Conservation (phyloP, 495 filamentous ascomycete species). For the Neurospora sp. region DNA sequence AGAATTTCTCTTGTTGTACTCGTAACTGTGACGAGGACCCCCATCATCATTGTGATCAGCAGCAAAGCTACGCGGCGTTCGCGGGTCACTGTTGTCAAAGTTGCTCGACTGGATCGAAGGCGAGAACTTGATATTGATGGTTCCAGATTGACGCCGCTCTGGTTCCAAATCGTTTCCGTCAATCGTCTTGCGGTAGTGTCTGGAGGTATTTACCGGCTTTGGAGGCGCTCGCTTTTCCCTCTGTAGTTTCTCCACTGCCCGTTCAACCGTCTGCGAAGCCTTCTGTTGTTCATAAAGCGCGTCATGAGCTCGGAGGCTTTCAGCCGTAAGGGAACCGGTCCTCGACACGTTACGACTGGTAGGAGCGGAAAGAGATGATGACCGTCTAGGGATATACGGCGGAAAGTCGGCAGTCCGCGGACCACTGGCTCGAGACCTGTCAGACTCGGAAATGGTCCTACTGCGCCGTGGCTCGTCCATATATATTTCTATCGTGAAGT, state of each 20-base stretch:
- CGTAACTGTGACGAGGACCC: neutral
- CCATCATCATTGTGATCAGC: slow-evolving; percentile 37
- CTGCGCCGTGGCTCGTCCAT: slow-evolving; percentile 22
- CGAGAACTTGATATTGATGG: slow-evolving; percentile 3
- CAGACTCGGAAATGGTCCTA: slow-evolving; percentile 37
- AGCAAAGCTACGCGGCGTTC: neutral
- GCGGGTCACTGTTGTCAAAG: neutral
- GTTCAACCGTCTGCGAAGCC: slow-evolving; percentile 18
- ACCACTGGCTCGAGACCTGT: slow-evolving; percentile 34
- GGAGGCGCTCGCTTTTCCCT: slow-evolving; percentile 6
- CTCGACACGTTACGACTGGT: slow-evolving; percentile 59
- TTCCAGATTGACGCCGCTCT: slow-evolving; percentile 16
- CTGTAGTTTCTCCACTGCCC: slow-evolving; percentile 17
- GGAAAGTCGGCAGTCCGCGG: slow-evolving; percentile 46
- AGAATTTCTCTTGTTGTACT: slow-evolving; percentile 29
- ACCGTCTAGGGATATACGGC: slow-evolving; percentile 50
- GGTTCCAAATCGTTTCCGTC: neutral
- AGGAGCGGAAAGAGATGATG: slow-evolving; percentile 60
- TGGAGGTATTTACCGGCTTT: neutral
- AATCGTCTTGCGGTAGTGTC: neutral
- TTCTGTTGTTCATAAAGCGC: slow-evolving; percentile 25
- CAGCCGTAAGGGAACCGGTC: slow-evolving; percentile 54
- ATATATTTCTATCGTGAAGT: slow-evolving; percentile 16
- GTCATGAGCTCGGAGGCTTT: slow-evolving; percentile 53
- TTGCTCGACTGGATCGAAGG: slow-evolving; percentile 25